These are phyloP conservation scores for Wilcoxina mikolae DNA, from an alignment of 495 filamentous ascomycete genomes.

Conservation along the genomic window DNA sequence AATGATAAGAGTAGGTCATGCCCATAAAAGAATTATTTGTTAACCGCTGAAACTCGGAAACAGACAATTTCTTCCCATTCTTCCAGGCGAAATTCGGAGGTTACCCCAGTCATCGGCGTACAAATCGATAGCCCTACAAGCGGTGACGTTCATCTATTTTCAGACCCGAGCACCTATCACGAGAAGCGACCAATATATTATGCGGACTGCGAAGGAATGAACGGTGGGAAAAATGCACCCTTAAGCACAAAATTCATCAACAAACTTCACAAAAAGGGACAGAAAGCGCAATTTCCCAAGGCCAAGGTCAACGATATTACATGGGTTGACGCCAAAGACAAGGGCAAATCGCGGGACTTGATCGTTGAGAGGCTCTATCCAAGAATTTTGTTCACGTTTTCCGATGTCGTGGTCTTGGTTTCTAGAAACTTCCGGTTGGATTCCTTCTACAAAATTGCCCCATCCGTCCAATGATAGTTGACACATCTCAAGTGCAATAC, in stretches of 20 bases:
- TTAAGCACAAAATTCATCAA: slow-evolving; percentile 23
- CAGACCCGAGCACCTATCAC: slow-evolving; percentile 39
- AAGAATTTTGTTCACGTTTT: slow-evolving; percentile 30
- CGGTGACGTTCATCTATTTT: slow-evolving; percentile 49
- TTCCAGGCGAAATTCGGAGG: too few relatives aligned
- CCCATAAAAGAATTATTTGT: too few relatives aligned
- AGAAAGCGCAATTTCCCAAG: slow-evolving; percentile 10
- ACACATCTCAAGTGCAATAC: slow-evolving; percentile 14
- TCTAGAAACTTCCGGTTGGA: slow-evolving; percentile 27
- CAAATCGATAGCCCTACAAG: slow-evolving; percentile 38
- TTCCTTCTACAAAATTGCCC: background rate
- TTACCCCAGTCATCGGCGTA: slow-evolving; percentile 28
- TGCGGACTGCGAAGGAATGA: slow-evolving; percentile 24
- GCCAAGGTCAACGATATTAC: background rate
- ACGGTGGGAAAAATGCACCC: slow-evolving; percentile 28
- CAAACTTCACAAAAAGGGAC: slow-evolving; percentile 12
- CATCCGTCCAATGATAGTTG: background rate
- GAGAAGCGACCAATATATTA: slow-evolving; percentile 24
- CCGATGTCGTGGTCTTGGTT: slow-evolving; percentile 27
- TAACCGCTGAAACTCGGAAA: too few relatives aligned
- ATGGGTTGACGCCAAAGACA: background rate
- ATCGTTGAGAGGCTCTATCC: slow-evolving; percentile 29
- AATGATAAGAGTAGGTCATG: slow-evolving; percentile 1
- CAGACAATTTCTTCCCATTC: too few relatives aligned
- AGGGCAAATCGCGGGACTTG: slow-evolving; percentile 15